Evolutionary conservation across 352 stramenopile genomes (phyloP), one percentile per base, ranked within the genome.

Genomic region (Vaucheria bursata): DNA sequence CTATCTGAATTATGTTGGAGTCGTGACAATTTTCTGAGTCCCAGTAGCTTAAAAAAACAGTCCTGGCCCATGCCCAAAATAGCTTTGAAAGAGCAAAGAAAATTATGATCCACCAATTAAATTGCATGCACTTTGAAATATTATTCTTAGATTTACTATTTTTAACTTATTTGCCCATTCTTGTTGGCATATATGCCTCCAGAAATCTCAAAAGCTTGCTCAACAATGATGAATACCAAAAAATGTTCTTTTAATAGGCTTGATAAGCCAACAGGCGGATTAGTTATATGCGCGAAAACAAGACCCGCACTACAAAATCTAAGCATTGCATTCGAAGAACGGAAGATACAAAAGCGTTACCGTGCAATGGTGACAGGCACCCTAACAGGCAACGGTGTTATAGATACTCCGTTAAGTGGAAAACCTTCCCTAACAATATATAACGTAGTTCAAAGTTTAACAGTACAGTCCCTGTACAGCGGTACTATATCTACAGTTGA

Each of bases 261-360:
- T 29, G 78, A 84, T 34, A 76, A 64, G 25, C 66, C 78, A 33
- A 81, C 75, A 12, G 78, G 78, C 7, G 78, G 78, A 1, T 39
- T 84, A 37, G 38, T 84, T 2, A 33, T 84, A 6, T 78, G 74
- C 25, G 70, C 71, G 5, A 84, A 84, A 68, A 84, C 78, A 34
- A 70, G 75, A 0, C 72, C 78, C 0, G 78, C 78, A 12, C 74
- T 84, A 32, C 59, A 69, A 38, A 18, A 4, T 0, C 8, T 25
- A 38, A 75, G 64, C 38, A 73, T 78, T 8, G 76, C 76, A n/a
- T 81, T 81, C 12, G 39, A 77, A 52, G 68, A 81, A 0, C 59
- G 76, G 0, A n/a, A 59, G 33, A 37, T 81, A 34, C 70, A 64
- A 3, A 81, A 81, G 76, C 38, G 68, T 1, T 81, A 81, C 52